Conservation (phyloP, 2,329 filamentous ascomycete species). For the Colletotrichum plurivorum region DNA sequence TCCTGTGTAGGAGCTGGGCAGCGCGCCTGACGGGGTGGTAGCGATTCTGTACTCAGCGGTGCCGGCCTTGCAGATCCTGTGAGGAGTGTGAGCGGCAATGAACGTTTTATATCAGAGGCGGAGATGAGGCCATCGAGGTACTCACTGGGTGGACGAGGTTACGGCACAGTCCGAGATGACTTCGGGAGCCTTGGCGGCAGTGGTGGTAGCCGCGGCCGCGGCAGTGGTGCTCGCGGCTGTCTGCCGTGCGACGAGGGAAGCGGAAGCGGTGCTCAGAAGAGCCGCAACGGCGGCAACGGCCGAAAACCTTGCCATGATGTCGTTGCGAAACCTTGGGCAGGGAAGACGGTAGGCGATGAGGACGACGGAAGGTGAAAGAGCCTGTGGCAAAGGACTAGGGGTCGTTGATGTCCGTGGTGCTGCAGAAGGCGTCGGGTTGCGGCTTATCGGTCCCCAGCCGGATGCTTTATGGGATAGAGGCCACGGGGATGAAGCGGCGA, state of each 20-base stretch:
- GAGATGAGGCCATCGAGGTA: neutral
- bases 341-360: no score
- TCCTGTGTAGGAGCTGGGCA: slow-evolving; percentile 53
- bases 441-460: slow-evolving; percentile 16
- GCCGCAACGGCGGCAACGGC: slow-evolving; percentile 27
- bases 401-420: neutral
- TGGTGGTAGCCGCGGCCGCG: slow-evolving; percentile 41
- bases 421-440: slow-evolving; percentile 11
- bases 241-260: slow-evolving; percentile 46
- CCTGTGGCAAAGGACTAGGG: neutral
- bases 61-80: slow-evolving; percentile 36
- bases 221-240: slow-evolving; percentile 49
- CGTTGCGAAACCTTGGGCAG: neutral
- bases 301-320: slow-evolving; percentile 29
- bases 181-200: slow-evolving; percentile 34
- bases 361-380: no score
- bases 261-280: slow-evolving; percentile 33
- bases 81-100: neutral
- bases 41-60: slow-evolving; percentile 38
- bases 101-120: neutral
- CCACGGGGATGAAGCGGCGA: neutral
- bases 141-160: slow-evolving; percentile 40
- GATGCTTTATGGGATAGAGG: slow-evolving; percentile 26
- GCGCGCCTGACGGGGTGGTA: slow-evolving; percentile 37
- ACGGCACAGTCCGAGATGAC: slow-evolving; percentile 39